These are phyloP conservation scores for Thyridium curvatum DNA, from an alignment of 2,329 filamentous ascomycete genomes.

Conservation along the genomic window DNA sequence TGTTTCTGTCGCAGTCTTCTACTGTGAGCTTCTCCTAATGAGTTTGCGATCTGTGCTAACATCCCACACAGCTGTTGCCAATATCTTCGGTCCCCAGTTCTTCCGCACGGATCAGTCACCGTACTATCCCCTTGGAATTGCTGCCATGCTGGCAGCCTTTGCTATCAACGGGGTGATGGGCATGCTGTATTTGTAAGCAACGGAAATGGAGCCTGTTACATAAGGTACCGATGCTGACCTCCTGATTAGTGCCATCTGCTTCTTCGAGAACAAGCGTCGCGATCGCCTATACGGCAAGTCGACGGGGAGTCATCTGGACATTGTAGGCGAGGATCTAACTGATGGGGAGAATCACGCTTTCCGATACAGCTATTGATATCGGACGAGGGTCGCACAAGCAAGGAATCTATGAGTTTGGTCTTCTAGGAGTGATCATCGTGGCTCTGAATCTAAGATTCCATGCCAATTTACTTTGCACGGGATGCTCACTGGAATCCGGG, in stretches of 20 bases:
- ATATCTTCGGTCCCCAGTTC: too few species aligned
- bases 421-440: too few species aligned
- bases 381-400: too few species aligned
- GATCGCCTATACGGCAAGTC: conserved; percentile 3
- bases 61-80: too few species aligned
- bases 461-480: too few species aligned
- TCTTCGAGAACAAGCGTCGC: background rate
- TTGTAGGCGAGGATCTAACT: conserved; percentile 6
- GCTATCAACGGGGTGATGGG: background rate
- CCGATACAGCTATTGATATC: conserved; percentile 9
- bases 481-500: too few species aligned
- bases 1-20: conserved; percentile 19
- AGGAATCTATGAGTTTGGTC: too few species aligned
- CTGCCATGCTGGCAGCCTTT: conserved; percentile 3
- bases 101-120: background rate
- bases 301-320: conserved; percentile 2
- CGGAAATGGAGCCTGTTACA: too few species aligned
- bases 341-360: conserved; percentile 9
- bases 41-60: background rate
- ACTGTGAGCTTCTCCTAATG: too few species aligned
- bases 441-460: too few species aligned
- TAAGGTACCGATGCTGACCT: too few species aligned
- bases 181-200: background rate
- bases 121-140: background rate
- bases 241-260: background rate